A percentile compares a stretch with the other conserved stretches of the same genome.
Conservation (phyloP, 208 protist species). For the Crithidia bombi region DNA sequence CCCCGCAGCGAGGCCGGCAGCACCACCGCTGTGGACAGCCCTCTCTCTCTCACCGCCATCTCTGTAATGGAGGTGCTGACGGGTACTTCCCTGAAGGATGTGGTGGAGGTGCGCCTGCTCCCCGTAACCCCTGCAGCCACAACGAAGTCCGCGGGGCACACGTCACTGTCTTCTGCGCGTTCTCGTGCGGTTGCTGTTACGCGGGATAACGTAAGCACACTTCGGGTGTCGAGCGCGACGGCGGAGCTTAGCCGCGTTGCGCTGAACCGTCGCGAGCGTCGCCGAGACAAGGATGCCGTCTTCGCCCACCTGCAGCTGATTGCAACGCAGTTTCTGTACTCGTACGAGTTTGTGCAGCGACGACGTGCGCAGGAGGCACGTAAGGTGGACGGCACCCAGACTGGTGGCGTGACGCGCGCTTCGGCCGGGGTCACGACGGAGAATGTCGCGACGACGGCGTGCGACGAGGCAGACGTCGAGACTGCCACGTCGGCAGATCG, state of each 20-base stretch:
- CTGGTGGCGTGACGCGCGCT: constrained; percentile 27
- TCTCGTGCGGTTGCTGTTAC: constrained; percentile 17
- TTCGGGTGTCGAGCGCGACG: constrained; percentile 9
- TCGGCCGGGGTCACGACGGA: constrained; percentile 43
- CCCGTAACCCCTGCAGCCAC: neutral
- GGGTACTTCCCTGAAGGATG: constrained; percentile 20
- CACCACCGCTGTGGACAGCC: neutral
- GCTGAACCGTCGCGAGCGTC: constrained; percentile 45
- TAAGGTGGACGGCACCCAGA: constrained; percentile 49
- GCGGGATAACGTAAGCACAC: constrained; percentile 1
- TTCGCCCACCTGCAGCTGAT: constrained; percentile 39
- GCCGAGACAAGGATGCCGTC: constrained; percentile 49
- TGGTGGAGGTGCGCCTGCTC: constrained; percentile 37
- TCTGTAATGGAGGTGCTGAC: constrained; percentile 21
- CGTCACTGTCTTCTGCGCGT: constrained; percentile 3
- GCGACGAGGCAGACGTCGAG: no score
- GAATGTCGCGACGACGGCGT: no score
- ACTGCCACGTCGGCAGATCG: no score
- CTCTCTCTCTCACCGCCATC: constrained; percentile 8
- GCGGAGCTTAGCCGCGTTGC: constrained; percentile 28
- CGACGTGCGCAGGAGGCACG: neutral
- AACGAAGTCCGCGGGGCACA: neutral
- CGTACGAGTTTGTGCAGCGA: constrained; percentile 33
- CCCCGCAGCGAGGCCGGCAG: neutral
- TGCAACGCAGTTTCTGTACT: constrained; percentile 46